A percentile compares a stretch with the other conserved stretches of the same genome.
phyloP scores from a whole-genome alignment of 129 eudicot species.

The Erigeron canadensis region DNA sequence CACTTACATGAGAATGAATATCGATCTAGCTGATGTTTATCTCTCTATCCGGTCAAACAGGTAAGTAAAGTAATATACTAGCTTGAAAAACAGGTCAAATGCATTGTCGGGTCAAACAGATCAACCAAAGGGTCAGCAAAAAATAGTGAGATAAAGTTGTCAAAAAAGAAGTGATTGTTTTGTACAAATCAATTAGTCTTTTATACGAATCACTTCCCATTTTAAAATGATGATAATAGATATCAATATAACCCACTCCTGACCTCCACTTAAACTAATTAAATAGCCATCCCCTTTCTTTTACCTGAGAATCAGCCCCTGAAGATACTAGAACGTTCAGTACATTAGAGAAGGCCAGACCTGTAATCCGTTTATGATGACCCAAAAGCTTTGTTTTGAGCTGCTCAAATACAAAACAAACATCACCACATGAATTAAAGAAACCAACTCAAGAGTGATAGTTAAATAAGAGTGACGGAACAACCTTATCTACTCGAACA shows the following conservation, averaged over 20 bases:
- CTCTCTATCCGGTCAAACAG: neutral
- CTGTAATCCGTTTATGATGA: constrained; percentile 78
- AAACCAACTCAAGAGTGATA: neutral
- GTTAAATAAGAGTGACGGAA: constrained; percentile 9
- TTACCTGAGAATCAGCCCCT: constrained; percentile 93
- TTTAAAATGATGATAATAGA: neutral
- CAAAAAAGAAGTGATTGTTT: too few species aligned
- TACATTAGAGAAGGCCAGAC: constrained; percentile 75
- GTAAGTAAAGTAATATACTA: neutral
- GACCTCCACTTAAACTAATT: neutral
- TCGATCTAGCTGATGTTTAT: neutral
- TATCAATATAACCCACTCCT: neutral
- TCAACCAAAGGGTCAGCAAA: neutral
- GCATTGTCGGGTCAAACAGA: neutral
- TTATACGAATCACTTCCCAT: too few species aligned
- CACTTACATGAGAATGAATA: neutral
- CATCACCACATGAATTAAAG: neutral
- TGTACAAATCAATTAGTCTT: too few species aligned
- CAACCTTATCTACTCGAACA: constrained; percentile 79
- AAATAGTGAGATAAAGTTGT: too few species aligned
- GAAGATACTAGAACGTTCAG: constrained; percentile 79
- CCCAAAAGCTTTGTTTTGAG: constrained; percentile 77
- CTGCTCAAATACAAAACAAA: constrained; percentile 34
- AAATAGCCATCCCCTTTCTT: neutral
- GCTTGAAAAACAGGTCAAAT: neutral